Conservation (phyloP, 2,329 filamentous ascomycete species). For the Diplodia corticola region DNA sequence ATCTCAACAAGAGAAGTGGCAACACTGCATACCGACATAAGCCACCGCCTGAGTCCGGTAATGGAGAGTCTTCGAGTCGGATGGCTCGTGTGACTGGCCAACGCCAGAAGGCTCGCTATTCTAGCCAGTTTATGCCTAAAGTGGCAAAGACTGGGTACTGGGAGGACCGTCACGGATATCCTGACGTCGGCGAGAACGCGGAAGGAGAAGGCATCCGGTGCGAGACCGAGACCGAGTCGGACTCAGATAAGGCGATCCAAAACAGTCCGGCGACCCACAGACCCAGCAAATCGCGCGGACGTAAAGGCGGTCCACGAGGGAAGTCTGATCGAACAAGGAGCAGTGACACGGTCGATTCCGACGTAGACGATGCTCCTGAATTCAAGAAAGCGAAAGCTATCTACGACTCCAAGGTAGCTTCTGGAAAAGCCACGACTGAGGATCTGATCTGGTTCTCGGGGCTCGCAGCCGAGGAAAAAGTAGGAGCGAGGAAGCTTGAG, state of each 20-base stretch:
- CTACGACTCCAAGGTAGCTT: not conserved
- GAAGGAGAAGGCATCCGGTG: not conserved
- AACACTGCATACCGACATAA: not conserved
- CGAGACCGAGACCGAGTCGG: not conserved
- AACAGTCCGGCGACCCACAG: not conserved
- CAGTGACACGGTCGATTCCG: not conserved
- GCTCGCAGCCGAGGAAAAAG: not conserved
- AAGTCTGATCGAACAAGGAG: not conserved
- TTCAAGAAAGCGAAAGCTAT: not conserved
- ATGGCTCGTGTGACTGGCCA: not conserved
- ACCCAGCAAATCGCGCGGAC: not conserved
- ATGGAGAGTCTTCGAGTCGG: not conserved
- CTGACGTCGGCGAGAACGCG: not conserved
- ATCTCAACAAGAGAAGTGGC: not conserved
- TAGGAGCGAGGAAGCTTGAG: not conserved
- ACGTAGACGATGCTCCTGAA: not conserved
- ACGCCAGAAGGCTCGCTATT: not conserved
- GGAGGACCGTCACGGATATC: not conserved
- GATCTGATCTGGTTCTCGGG: not conserved
- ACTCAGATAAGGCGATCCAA: not conserved
- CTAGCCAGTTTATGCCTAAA: not conserved
- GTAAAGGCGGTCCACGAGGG: not conserved
- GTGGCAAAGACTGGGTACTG: not conserved
- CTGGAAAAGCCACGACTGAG: not conserved
- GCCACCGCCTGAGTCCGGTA: not conserved